Evolutionary conservation across 345 rosid genomes (phyloP).

Genomic region (Orychophragmus violaceus): DNA sequence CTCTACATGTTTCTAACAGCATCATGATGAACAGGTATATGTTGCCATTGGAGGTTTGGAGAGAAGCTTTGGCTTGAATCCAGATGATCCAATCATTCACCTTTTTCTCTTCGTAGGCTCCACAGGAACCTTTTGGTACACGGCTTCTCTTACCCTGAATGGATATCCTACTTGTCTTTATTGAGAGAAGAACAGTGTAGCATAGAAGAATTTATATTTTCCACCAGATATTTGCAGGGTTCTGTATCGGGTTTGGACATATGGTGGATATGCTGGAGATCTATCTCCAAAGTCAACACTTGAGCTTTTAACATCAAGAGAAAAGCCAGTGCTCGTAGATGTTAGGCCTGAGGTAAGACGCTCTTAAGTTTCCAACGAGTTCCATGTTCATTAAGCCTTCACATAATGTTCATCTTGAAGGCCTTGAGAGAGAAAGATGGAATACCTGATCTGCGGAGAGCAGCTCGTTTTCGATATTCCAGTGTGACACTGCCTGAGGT

Average conservation of each 20-base stretch:
- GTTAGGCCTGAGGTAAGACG: conserved; percentile 93
- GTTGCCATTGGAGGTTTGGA: conserved; percentile 59
- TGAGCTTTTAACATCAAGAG: conserved; percentile 62
- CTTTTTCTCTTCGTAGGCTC: conserved; percentile 60
- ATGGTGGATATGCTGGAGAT: conserved; percentile 87
- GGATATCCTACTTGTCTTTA: not conserved
- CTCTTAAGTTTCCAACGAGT: too few relatives aligned
- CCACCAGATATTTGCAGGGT: conserved; percentile 89
- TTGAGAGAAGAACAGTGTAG: conserved; percentile 19
- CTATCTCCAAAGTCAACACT: conserved; percentile 67
- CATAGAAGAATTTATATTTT: conserved; percentile 40
- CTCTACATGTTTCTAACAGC: too few relatives aligned
- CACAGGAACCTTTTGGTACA: conserved; percentile 77
- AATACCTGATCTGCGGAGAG: conserved; percentile 84
- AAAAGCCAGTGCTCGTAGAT: conserved; percentile 72
- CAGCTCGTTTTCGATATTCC: conserved; percentile 79
- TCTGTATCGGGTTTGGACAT: conserved; percentile 64
- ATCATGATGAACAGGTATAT: conserved; percentile 9
- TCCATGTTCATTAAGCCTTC: too few relatives aligned
- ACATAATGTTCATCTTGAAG: conserved; percentile 31
- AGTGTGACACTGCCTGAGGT: conserved; percentile 78
- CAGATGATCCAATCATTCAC: conserved; percentile 79
- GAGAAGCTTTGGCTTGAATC: conserved; percentile 67
- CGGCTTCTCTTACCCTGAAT: conserved; percentile 34
- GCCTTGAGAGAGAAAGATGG: conserved; percentile 81